Evolutionary conservation across 495 filamentous ascomycete genomes (phyloP).

Genomic region (Staphylotrichum tortipilum): DNA sequence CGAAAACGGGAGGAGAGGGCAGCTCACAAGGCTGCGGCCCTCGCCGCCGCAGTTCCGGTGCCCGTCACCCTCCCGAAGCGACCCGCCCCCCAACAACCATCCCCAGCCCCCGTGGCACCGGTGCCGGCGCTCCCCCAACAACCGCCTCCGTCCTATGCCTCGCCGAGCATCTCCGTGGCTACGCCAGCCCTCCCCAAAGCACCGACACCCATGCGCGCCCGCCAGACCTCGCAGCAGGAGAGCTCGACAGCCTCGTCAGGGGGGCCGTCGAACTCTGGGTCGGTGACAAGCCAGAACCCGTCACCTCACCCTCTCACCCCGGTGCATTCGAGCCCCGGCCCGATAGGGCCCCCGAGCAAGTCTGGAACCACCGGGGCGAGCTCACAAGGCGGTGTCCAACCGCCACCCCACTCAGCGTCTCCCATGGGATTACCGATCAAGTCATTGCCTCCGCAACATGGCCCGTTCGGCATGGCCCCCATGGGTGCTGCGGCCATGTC

Average conservation of each 20-base stretch:
- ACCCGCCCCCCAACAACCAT: constrained; percentile 19
- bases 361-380: constrained; percentile 9
- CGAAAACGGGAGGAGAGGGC: constrained; percentile 41
- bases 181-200: constrained; percentile 78
- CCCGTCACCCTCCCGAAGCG: constrained; percentile 42
- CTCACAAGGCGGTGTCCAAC: constrained; percentile 9
- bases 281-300: constrained; percentile 51
- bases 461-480: constrained; percentile 28
- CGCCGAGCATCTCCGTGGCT: constrained; percentile 68
- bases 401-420: constrained; percentile 16
- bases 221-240: constrained; percentile 75
- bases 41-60: constrained; percentile 24
- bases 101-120: constrained; percentile 40
- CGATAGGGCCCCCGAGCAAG: constrained; percentile 42
- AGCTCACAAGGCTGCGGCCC: constrained; percentile 30
- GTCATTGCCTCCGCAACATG: constrained; percentile 32
- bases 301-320: constrained; percentile 54
- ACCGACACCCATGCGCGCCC: constrained; percentile 64
- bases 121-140: constrained; percentile 45
- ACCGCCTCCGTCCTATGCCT: constrained; percentile 44
- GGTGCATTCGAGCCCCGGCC: constrained; percentile 48
- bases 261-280: constrained; percentile 40
- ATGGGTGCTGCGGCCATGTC: constrained; percentile 21
- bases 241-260: constrained; percentile 60
- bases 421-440: constrained; percentile 20